Evolutionary conservation across 352 stramenopile species (phyloP), one percentile per base, ranked within the genome.

Genomic region (Globisporangium mamillatum): DNA sequence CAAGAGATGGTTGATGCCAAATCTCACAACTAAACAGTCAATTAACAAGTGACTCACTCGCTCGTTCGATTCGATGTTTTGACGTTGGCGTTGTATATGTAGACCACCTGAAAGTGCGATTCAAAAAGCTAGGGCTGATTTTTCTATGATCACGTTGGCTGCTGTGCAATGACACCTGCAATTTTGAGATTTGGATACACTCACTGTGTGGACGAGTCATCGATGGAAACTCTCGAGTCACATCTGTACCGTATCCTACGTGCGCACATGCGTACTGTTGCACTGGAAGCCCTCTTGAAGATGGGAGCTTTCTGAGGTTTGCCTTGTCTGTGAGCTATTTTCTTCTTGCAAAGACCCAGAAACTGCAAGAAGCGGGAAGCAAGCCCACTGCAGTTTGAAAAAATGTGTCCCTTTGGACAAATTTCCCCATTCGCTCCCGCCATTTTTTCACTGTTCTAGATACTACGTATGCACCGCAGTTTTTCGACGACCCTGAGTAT

Each of bases 291-390:
- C 44, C 14, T 7, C 44, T 52, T 52, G 44, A 52, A 52, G 44
- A 52, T 52, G 44, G 44, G 44, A 52, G 44, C 41, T 52, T 52
- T 52, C 44, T 52, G 44, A 52, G 18, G 44, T 52, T 48, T 52
- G 44, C 5, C 41, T 50, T 18, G 41, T 18, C 36, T 41, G 36
- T 41, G 36, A 41, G 14, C 36, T 41, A 14, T 16, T 41, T 41
- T 10, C 36, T 41, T 16, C 3, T 16, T 16, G 14, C 36, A 41
- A 41, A 41, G 36, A 4, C 3, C 27, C 1, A 41, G 2, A 41
- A 41, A 10, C 36, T 38, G 9, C 10, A 41, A 41, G 8, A 50
- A 50, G 41, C 41, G 16, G 44, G 44, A 52, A 52, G 44, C 4
- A 52, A 4, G 16, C 16, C 6, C 44, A 52, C 44, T 52, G 44